Evolutionary conservation across 225 moss, liverwort and hornwort genomes (phyloP).

Genomic region (Lunularia cruciata): DNA sequence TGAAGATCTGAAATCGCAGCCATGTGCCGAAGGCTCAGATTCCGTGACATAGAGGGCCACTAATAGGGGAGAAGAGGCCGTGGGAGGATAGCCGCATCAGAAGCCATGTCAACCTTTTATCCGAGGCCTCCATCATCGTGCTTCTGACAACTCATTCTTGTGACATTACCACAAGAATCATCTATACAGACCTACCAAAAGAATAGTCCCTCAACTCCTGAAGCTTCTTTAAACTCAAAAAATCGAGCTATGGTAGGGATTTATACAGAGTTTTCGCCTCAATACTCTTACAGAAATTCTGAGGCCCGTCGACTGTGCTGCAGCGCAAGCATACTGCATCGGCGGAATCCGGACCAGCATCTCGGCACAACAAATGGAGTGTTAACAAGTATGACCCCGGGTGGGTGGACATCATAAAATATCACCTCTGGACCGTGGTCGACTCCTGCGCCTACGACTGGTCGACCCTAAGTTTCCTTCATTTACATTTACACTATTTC

Average conservation of each 20-base stretch:
- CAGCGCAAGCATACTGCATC: constrained; percentile 17
- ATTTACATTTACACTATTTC: constrained; percentile 57
- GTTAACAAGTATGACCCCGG: not conserved
- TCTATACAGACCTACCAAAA: constrained; percentile 56
- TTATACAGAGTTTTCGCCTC: constrained; percentile 41
- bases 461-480: constrained; percentile 67
- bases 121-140: constrained; percentile 25
- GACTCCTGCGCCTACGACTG: constrained; percentile 84
- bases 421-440: constrained; percentile 82
- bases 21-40: constrained; percentile 21
- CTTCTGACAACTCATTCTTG: constrained; percentile 44
- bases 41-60: constrained; percentile 9
- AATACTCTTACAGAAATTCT: constrained; percentile 37
- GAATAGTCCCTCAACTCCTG: constrained; percentile 42
- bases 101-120: constrained; percentile 26
- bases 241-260: constrained; percentile 36
- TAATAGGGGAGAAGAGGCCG: constrained; percentile 20
- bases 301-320: constrained; percentile 21
- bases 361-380: constrained; percentile 22
- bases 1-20: constrained; percentile 20
- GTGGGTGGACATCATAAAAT: constrained; percentile 40
- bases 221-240: constrained; percentile 34
- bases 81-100: constrained; percentile 26
- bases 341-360: constrained; percentile 24
- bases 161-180: constrained; percentile 39